Percentiles rank a stretch among this genome's conserved stretches.
These are phyloP conservation scores for Dillenia suffruticosa DNA, from an alignment of 164 flowering plant genomes.

Conservation along the genomic window DNA sequence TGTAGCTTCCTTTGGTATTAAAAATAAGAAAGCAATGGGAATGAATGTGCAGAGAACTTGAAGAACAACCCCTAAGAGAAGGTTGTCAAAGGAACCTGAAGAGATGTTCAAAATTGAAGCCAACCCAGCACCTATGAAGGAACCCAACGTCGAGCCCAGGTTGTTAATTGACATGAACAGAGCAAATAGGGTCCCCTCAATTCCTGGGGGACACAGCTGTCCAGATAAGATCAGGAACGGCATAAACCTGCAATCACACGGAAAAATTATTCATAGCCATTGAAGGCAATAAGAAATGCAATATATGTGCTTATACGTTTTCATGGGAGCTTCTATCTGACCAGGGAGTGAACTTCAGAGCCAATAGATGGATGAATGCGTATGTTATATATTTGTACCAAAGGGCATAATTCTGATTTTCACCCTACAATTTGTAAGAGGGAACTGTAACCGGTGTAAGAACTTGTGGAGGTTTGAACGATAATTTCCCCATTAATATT, in stretches of 20 bases:
- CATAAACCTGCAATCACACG: conserved; percentile 66
- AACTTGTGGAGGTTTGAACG: too few species aligned
- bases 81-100: conserved; percentile 79
- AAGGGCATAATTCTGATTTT: not conserved
- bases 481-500: too few species aligned
- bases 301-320: too few species aligned
- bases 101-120: conserved; percentile 72
- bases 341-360: too few species aligned
- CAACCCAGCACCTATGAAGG: conserved; percentile 76
- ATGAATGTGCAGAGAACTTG: conserved; percentile 64
- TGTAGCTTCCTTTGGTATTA: conserved; percentile 87
- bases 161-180: conserved; percentile 96
- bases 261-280: not conserved
- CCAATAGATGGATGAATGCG: too few species aligned
- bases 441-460: too few species aligned
- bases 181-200: conserved; percentile 92
- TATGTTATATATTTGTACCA: too few species aligned
- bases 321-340: too few species aligned
- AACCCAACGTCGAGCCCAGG: conserved; percentile 70
- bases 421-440: not conserved
- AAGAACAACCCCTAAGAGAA: conserved; percentile 44
- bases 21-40: conserved; percentile 65
- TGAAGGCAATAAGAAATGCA: too few species aligned
- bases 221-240: conserved; percentile 92
- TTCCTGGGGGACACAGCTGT: conserved; percentile 91